Base-by-base conservation (phyloP, 148 eudicot species). In the Camellia sinensis region DNA sequence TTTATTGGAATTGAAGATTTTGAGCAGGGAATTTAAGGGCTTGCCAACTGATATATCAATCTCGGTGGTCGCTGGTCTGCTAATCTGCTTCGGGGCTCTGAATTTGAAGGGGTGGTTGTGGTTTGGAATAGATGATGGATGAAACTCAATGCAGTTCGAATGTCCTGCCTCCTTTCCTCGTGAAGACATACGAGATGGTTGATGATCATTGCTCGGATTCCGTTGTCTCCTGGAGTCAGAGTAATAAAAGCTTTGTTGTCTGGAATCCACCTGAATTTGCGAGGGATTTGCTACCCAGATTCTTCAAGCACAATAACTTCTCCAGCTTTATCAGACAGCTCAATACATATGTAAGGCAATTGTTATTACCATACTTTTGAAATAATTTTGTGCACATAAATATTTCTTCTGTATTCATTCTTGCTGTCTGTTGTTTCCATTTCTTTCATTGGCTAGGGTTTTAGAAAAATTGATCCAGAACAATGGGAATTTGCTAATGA, bases 401-500 rank as follows among this genome's bases (percentile, higher is more conserved):
- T 29, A 29, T 29, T n/a, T 4, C 13, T 29, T 45, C 12, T 75
- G 57, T 71, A 56, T 37, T 29, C 53, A 46, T 79, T 60, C 48
- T 44, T 67, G 7, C 46, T 40, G 7, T 22, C 45, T 78, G 18
- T 59, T 46, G 56, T 21, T 48, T 57, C 17, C 50, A 43, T 79
- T 46, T 46, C 69, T 2, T 50, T 53, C 18, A 1, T 83, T 73
- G 52, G 78, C 59, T 84, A 94, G 98, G 98, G 98, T 62, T 94
- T 94, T 84, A 88, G 92, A 85, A 94, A 94, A 89, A 84, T 84
- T 72, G 98, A 94, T 89, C 98, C 98, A 10, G 98, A 94, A 70
- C 91, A 89, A 76, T 94, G 98, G 98, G 98, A 94, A 82, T 94
- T 94, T 79, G 91, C 94, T 12, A 94, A 92, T 79, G 98, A 94